Conservation (phyloP, 2,329 filamentous ascomycete species). For the Amesomyces nigricolor region DNA sequence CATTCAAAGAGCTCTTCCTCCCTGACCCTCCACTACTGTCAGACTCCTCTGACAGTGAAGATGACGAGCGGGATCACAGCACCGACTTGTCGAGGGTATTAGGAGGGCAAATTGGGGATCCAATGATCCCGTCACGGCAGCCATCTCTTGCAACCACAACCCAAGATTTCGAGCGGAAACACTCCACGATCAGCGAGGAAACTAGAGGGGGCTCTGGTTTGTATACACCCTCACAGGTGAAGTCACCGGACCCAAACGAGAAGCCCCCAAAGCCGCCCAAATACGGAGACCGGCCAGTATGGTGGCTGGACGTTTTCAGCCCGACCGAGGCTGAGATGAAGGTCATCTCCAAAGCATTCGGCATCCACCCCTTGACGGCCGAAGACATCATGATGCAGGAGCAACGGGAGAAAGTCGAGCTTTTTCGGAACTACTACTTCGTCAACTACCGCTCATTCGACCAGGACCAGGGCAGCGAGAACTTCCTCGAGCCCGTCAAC, state of each 20-base stretch:
- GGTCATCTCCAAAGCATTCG: slow-evolving; percentile 83
- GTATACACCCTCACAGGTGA: slow-evolving; percentile 14
- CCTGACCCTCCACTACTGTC: slow-evolving; percentile 74
- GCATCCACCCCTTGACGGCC: slow-evolving; percentile 89
- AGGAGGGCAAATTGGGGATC: slow-evolving; percentile 35
- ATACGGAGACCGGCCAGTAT: slow-evolving; percentile 81
- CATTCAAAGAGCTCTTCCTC: slow-evolving; percentile 82
- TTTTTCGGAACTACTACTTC: slow-evolving; percentile 97
- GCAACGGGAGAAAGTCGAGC: slow-evolving; percentile 93
- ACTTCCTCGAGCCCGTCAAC: slow-evolving; percentile 92
- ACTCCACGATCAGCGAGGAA: slow-evolving; percentile 22
- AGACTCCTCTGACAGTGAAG: slow-evolving; percentile 63
- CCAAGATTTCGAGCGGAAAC: slow-evolving; percentile 20
- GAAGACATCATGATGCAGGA: slow-evolving; percentile 98
- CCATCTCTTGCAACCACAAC: slow-evolving; percentile 36
- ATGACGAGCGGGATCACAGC: slow-evolving; percentile 50
- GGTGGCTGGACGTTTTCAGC: slow-evolving; percentile 90
- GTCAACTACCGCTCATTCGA: slow-evolving; percentile 98
- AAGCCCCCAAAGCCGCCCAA: slow-evolving; percentile 32
- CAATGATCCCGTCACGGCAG: slow-evolving; percentile 42
- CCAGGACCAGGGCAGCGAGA: slow-evolving; percentile 81
- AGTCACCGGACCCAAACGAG: slow-evolving; percentile 33
- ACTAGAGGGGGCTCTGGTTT: slow-evolving; percentile 30
- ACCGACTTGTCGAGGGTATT: slow-evolving; percentile 21
- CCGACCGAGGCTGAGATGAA: slow-evolving; percentile 97